These are phyloP conservation scores for Carpinus viminea DNA, from an alignment of 306 rosid species.

Conservation along the genomic window DNA sequence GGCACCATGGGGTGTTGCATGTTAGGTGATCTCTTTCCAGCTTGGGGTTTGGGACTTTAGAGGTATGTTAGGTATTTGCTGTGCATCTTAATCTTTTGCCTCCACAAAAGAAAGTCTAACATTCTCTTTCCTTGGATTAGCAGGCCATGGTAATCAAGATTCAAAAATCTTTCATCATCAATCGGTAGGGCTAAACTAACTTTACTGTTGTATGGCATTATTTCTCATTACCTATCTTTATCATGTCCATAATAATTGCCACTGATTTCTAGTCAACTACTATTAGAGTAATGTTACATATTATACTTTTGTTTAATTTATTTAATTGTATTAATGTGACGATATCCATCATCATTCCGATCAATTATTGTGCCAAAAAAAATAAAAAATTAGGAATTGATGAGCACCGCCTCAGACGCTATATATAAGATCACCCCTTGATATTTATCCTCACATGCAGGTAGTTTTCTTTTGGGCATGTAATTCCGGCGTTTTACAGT, in stretches of 20 bases:
- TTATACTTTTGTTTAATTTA: too few relatives aligned
- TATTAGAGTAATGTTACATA: background rate
- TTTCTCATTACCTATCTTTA: constrained; percentile 11
- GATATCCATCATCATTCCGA: too few relatives aligned
- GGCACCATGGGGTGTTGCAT: background rate
- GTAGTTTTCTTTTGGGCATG: too few relatives aligned
- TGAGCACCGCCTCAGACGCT: too few relatives aligned
- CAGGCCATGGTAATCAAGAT: background rate
- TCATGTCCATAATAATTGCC: background rate
- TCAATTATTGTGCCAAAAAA: too few relatives aligned
- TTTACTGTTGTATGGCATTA: background rate
- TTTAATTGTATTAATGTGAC: too few relatives aligned
- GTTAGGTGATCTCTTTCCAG: constrained; percentile 2
- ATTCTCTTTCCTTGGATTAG: background rate
- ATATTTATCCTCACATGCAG: background rate
- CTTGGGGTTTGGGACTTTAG: background rate
- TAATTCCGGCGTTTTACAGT: too few relatives aligned
- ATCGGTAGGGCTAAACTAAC: background rate
- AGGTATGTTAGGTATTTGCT: constrained; percentile 3
- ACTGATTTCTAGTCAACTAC: background rate
- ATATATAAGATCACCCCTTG: too few relatives aligned
- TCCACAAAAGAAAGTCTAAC: background rate
- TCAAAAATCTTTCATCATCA: background rate
- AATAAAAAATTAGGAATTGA: too few relatives aligned
- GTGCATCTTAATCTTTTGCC: constrained; percentile 3